These are phyloP conservation scores for Phialemoniopsis sp. DNA, from an alignment of 2,329 filamentous ascomycete genomes.

Conservation along the genomic window DNA sequence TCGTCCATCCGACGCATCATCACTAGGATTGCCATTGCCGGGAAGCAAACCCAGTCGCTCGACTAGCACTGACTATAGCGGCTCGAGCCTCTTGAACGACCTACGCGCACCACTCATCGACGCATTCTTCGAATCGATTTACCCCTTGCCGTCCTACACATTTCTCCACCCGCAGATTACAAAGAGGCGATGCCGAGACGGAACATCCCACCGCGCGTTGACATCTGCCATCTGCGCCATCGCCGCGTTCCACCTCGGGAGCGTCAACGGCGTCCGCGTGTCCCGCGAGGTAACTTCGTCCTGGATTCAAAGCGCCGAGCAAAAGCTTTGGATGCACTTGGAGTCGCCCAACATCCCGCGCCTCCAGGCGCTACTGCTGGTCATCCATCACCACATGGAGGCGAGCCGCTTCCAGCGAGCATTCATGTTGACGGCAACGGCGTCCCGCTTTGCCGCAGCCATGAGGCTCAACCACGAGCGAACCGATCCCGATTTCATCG, in stretches of 20 bases:
- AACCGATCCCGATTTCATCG: conserved; percentile 21
- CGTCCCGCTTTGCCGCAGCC: conserved; percentile 27
- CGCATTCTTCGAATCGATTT: conserved; percentile 22
- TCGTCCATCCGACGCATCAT: conserved; percentile 2
- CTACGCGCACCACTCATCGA: conserved; percentile 11
- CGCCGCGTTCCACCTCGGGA: conserved; percentile 20
- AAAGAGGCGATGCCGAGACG: conserved; percentile 19
- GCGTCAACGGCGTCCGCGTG: not conserved
- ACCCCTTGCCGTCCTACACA: conserved; percentile 25
- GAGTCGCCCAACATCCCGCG: conserved; percentile 24
- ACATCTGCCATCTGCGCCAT: conserved; percentile 26
- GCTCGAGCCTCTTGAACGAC: too few species aligned
- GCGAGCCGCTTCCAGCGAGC: conserved; percentile 23
- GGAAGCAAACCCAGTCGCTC: too few species aligned
- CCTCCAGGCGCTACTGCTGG: conserved; percentile 23
- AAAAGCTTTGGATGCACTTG: conserved; percentile 22
- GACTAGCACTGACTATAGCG: too few species aligned
- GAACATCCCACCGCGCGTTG: conserved; percentile 22
- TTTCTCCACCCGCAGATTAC: conserved; percentile 28
- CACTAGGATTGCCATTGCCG: conserved; percentile 2
- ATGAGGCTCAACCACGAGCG: conserved; percentile 34
- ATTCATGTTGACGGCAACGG: conserved; percentile 29
- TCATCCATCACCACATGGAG: conserved; percentile 24
- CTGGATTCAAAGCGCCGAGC: conserved; percentile 24
- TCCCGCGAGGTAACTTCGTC: conserved; percentile 12